A percentile compares a stretch with the other conserved stretches of the same genome.
phyloP scores from a whole-genome alignment of 331 rosid species.

The Prunus yedoensis region DNA sequence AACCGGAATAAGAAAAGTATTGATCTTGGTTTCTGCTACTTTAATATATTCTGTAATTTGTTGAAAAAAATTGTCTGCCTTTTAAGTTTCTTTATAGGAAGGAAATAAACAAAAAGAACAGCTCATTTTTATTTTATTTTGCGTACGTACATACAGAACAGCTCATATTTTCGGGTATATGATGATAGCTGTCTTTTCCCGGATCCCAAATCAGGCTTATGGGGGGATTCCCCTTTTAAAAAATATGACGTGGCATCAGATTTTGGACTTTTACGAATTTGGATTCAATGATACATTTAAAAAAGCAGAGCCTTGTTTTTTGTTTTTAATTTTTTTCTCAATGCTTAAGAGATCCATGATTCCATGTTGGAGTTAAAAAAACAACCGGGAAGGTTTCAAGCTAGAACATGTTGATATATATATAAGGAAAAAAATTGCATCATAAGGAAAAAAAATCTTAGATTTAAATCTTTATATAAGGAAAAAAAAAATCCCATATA shows the following conservation, averaged over 20 bases:
- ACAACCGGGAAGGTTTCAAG: neutral
- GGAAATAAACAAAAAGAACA: conserved; percentile 31
- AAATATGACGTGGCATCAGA: conserved; percentile 38
- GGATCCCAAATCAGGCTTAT: conserved; percentile 32
- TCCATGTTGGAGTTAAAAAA: neutral
- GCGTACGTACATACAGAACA: conserved; percentile 22
- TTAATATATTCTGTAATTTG: neutral
- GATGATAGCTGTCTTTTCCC: conserved; percentile 31
- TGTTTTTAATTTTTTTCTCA: neutral
- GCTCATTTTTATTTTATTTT: conserved; percentile 14
- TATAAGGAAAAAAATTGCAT: no score
- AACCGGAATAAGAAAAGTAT: neutral
- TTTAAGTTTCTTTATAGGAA: conserved; percentile 15
- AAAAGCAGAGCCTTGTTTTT: neutral
- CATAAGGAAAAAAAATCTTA: no score
- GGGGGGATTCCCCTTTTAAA: conserved; percentile 14
- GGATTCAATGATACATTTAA: neutral
- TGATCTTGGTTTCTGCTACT: neutral
- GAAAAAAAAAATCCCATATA: no score
- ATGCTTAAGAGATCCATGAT: neutral
- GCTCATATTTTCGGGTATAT: conserved; percentile 27
- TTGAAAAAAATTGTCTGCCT: conserved; percentile 9
- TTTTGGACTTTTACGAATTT: neutral
- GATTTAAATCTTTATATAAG: no score
- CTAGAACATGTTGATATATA: no score